Evolutionary conservation across 2,329 filamentous ascomycete species (phyloP).

Genomic region (Fusarium sp.): DNA sequence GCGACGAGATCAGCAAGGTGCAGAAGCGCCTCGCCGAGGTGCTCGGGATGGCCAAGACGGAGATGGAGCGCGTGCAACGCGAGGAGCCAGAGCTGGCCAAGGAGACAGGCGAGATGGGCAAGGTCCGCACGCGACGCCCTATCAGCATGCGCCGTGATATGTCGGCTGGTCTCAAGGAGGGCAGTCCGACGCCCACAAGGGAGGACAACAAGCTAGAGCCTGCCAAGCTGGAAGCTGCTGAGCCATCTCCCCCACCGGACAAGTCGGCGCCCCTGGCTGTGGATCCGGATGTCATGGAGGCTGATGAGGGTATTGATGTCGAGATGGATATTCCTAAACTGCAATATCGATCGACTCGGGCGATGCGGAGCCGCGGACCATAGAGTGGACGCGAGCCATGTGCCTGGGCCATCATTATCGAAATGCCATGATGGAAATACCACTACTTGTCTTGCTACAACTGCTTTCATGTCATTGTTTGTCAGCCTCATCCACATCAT

Average conservation of each 20-base stretch:
- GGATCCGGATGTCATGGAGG: slow-evolving; percentile 48
- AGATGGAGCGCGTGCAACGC: slow-evolving; percentile 64
- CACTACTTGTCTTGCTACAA: neutral
- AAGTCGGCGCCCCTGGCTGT: slow-evolving; percentile 45
- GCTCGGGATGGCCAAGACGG: slow-evolving; percentile 65
- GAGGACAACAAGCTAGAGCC: slow-evolving; percentile 41
- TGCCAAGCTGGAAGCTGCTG: slow-evolving; percentile 40
- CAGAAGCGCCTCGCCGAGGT: slow-evolving; percentile 71
- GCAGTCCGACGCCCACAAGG: slow-evolving; percentile 35
- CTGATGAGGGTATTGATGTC: slow-evolving; percentile 55
- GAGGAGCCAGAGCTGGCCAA: slow-evolving; percentile 60
- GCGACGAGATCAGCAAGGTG: slow-evolving; percentile 76
- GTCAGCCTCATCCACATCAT: slow-evolving; percentile 27
- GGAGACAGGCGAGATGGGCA: slow-evolving; percentile 51
- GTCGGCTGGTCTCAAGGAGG: slow-evolving; percentile 44
- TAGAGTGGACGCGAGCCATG: slow-evolving; percentile 39
- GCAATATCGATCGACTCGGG: slow-evolving; percentile 55
- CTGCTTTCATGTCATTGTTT: slow-evolving; percentile 21
- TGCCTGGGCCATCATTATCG: slow-evolving; percentile 34
- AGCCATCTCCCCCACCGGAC: slow-evolving; percentile 25
- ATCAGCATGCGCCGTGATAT: slow-evolving; percentile 62
- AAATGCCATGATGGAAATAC: slow-evolving; percentile 15
- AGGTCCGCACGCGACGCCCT: slow-evolving; percentile 60
- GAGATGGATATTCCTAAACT: slow-evolving; percentile 52
- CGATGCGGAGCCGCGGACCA: slow-evolving; percentile 48